Conservation (phyloP, 495 filamentous ascomycete genomes). For the Daldinia vernicosa region DNA sequence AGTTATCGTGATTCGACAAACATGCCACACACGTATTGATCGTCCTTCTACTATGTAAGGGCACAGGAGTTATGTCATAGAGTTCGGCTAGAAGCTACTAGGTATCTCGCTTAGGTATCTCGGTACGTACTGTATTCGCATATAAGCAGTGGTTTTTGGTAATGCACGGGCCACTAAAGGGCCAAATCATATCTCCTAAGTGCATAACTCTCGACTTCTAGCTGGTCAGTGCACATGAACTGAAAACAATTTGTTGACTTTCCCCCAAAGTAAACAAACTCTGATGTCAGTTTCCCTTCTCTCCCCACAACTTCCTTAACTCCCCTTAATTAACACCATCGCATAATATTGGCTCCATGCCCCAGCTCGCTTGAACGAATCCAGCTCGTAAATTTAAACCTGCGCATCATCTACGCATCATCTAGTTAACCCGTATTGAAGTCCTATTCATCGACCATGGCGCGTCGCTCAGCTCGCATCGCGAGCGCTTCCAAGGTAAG, state of each 20-base stretch:
- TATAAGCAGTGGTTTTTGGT: background rate
- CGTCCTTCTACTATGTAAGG: background rate
- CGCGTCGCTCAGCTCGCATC: conserved; percentile 60
- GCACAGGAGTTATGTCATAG: conserved; percentile 1
- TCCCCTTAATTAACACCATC: conserved; percentile 33
- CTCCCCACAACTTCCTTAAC: conserved; percentile 31
- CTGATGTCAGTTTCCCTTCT: conserved; percentile 35
- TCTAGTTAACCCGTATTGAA: conserved; percentile 10
- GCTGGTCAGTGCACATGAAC: conserved; percentile 1
- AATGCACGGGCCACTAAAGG: background rate
- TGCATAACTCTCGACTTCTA: conserved; percentile 1
- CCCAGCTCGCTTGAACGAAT: conserved; percentile 8
- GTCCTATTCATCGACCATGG: conserved; percentile 19
- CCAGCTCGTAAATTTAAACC: conserved; percentile 2
- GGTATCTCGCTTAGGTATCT: background rate
- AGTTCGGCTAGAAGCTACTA: background rate
- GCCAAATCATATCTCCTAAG: background rate
- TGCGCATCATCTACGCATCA: background rate
- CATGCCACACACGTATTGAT: background rate
- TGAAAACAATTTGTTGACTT: conserved; percentile 36
- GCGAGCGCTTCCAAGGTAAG: conserved; percentile 56
- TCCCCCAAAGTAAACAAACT: conserved; percentile 28
- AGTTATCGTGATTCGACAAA: background rate
- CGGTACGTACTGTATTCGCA: background rate
- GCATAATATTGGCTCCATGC: conserved; percentile 29